Percentiles rank a stretch among this genome's conserved stretches.
Evolutionary conservation across 495 filamentous ascomycete species (phyloP).

Genomic region (Tuber umbilicatum): DNA sequence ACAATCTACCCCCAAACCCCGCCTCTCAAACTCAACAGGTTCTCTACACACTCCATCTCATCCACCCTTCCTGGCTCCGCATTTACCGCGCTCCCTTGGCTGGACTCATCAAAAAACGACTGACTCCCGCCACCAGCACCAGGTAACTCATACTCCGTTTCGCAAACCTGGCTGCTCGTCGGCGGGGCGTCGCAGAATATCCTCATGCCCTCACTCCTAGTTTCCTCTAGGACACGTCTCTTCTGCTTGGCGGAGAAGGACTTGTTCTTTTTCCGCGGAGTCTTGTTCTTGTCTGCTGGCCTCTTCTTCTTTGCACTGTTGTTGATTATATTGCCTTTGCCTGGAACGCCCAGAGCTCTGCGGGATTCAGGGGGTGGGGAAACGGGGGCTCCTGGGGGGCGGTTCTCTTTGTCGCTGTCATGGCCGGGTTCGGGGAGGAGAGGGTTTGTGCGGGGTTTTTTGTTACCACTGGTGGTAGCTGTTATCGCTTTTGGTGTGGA

Average conservation of each 20-base stretch:
- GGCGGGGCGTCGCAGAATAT: conserved; percentile 7
- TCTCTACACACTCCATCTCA: conserved; percentile 41
- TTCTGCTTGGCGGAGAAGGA: not conserved
- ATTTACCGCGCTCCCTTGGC: conserved; percentile 9
- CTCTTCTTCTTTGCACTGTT: conserved; percentile 7
- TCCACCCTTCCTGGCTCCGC: conserved; percentile 21
- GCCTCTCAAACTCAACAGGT: conserved; percentile 37
- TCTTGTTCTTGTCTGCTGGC: conserved; percentile 3
- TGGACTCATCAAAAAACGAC: conserved; percentile 22
- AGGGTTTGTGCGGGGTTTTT: not conserved
- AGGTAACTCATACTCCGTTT: conserved; percentile 10
- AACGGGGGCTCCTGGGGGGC: conserved; percentile 36
- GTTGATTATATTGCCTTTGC: conserved; percentile 21
- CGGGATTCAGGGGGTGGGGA: conserved; percentile 34
- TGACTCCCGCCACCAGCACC: conserved; percentile 7
- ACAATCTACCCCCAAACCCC: conserved; percentile 34
- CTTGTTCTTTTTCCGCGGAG: conserved; percentile 11
- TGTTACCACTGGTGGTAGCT: not conserved
- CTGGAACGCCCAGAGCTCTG: conserved; percentile 16
- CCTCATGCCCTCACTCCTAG: conserved; percentile 7
- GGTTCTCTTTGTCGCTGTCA: conserved; percentile 40
- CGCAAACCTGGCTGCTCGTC: conserved; percentile 16
- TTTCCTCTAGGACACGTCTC: conserved; percentile 15
- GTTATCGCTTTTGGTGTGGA: conserved; percentile 5
- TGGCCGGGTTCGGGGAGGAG: conserved; percentile 22